These are phyloP conservation scores for Seiridium unicorne DNA, from an alignment of 2,329 filamentous ascomycete genomes.

Conservation along the genomic window DNA sequence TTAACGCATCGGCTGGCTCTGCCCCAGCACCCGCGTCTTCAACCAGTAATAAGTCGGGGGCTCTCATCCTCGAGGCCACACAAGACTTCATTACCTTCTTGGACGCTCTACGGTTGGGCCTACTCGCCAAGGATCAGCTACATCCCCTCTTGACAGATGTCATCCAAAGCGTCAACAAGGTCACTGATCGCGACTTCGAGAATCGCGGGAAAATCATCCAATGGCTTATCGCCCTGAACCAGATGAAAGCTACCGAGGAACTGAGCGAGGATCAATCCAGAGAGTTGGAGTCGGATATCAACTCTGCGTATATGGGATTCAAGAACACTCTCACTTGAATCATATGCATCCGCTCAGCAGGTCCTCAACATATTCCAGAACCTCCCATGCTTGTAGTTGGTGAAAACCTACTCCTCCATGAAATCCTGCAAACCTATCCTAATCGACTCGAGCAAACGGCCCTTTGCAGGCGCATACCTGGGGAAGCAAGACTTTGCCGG, in stretches of 20 bases:
- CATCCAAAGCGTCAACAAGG: conserved; percentile 95
- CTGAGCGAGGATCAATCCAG: conserved; percentile 82
- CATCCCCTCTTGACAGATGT: conserved; percentile 93
- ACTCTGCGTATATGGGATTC: conserved; percentile 91
- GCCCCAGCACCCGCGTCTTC: conserved; percentile 41
- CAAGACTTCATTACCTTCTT: conserved; percentile 99
- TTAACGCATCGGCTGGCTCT: conserved; percentile 50
- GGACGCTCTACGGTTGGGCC: conserved; percentile 87
- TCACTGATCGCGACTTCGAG: conserved; percentile 93
- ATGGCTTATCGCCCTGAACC: conserved; percentile 95
- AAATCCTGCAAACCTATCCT: too few relatives aligned
- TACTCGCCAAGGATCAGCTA: conserved; percentile 93
- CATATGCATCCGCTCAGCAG: too few relatives aligned
- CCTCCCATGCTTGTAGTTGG: too few relatives aligned
- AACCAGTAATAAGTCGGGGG: conserved; percentile 49
- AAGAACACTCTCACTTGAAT: conserved; percentile 63
- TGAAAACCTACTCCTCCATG: too few relatives aligned
- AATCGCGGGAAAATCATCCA: conserved; percentile 96
- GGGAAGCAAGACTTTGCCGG: too few relatives aligned
- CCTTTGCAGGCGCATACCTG: too few relatives aligned
- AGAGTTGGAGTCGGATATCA: conserved; percentile 90
- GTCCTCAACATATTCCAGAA: too few relatives aligned
- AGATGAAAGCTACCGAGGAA: conserved; percentile 95
- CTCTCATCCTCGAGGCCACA: conserved; percentile 83
- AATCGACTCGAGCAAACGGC: too few relatives aligned